phyloP scores from a whole-genome alignment of 2,329 filamentous ascomycete species.

The Clonostachys byssicola region DNA sequence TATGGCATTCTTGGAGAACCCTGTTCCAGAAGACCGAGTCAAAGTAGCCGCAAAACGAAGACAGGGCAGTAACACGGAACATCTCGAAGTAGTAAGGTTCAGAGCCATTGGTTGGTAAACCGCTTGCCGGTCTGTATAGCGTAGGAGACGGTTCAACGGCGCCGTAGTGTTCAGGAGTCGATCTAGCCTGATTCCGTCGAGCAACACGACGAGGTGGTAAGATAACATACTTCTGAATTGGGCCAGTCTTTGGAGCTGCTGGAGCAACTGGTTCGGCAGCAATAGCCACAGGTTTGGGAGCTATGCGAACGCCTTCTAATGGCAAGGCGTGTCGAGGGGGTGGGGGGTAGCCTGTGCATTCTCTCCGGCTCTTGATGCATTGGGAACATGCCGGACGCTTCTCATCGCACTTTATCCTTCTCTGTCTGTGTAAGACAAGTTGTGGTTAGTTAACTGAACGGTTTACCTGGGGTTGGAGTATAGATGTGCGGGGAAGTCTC shows the following conservation, averaged over 20 bases:
- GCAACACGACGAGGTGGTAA: neutral
- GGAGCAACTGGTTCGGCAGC: conserved; percentile 7
- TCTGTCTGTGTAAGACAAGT: conserved; percentile 33
- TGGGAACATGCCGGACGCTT: conserved; percentile 54
- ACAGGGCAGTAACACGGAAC: conserved; percentile 57
- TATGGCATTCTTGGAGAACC: conserved; percentile 60
- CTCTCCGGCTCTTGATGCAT: conserved; percentile 54
- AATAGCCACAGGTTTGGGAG: conserved; percentile 34
- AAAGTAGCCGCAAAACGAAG: conserved; percentile 63
- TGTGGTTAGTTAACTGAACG: neutral
- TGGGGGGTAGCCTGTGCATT: conserved; percentile 59
- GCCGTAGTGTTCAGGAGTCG: conserved; percentile 1
- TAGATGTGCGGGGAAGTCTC: conserved; percentile 23
- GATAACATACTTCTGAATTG: neutral
- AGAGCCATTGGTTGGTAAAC: conserved; percentile 35
- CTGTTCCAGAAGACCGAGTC: conserved; percentile 62
- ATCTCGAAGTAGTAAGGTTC: conserved; percentile 59
- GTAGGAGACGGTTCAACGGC: conserved; percentile 18
- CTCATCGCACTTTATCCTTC: conserved; percentile 66
- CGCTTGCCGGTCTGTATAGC: conserved; percentile 34
- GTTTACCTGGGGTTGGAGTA: neutral
- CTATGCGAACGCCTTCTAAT: conserved; percentile 42
- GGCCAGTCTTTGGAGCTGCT: neutral
- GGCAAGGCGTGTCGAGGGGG: conserved; percentile 42
- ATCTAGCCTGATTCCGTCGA: neutral